A percentile compares a stretch with the other conserved stretches of the same genome.
phyloP scores from a whole-genome alignment of 129 eudicot genomes.

The Flaveria ramosissima region DNA sequence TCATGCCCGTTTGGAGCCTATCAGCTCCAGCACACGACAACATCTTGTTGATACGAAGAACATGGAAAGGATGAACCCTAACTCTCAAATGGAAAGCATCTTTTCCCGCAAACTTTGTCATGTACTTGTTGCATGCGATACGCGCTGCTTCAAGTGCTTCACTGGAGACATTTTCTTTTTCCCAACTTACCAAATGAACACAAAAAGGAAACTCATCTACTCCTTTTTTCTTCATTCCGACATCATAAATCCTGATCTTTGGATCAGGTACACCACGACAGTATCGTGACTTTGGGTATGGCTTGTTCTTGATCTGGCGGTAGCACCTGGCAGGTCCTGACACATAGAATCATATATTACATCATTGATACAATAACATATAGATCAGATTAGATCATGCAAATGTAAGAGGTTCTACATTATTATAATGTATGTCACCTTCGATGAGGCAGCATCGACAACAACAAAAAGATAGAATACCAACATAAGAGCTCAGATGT shows the following conservation, averaged over 20 bases:
- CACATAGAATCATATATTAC: background rate
- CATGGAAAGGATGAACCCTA: conserved; percentile 91
- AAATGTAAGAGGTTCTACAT: too few relatives aligned
- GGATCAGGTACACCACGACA: conserved; percentile 97
- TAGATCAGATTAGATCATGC: too few relatives aligned
- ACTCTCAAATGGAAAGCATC: conserved; percentile 88
- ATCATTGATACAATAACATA: background rate
- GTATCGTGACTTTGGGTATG: conserved; percentile 75
- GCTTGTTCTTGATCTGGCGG: conserved; percentile 85
- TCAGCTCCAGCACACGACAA: conserved; percentile 91
- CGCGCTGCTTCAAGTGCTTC: conserved; percentile 94
- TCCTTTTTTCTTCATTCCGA: conserved; percentile 89
- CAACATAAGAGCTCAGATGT: too few relatives aligned
- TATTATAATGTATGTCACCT: too few relatives aligned
- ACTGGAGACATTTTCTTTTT: conserved; percentile 83
- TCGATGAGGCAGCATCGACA: too few relatives aligned
- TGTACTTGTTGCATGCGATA: conserved; percentile 86
- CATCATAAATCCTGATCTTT: conserved; percentile 83
- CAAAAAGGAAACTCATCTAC: conserved; percentile 87
- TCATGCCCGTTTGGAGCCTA: conserved; percentile 90
- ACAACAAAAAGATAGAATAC: too few relatives aligned
- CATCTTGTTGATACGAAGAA: conserved; percentile 87
- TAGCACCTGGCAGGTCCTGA: conserved; percentile 89
- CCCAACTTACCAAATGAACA: conserved; percentile 88
- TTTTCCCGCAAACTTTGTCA: conserved; percentile 86